Percentiles rank a stretch among this genome's conserved stretches.
Evolutionary conservation across 2,329 filamentous ascomycete species (phyloP).

Genomic region (Bipolaris sorokiniana): DNA sequence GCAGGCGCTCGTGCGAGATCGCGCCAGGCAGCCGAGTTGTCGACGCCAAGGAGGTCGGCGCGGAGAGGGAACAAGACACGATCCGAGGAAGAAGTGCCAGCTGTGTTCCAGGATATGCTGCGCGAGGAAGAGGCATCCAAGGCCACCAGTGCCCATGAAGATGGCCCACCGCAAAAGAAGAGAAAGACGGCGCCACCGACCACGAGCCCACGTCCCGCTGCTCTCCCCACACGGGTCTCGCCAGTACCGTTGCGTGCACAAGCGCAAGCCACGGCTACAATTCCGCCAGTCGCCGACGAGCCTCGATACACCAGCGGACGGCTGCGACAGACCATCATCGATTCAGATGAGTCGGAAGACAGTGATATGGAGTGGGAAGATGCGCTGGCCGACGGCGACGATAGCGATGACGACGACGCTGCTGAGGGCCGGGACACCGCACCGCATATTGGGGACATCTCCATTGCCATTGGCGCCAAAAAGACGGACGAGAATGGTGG

Average conservation of each 20-base stretch:
- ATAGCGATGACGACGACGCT: conserved; percentile 24
- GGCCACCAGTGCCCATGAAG: conserved; percentile 35
- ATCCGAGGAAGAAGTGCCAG: conserved; percentile 45
- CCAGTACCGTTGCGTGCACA: conserved; percentile 3
- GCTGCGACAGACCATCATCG: conserved; percentile 50
- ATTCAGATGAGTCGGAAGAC: conserved; percentile 63
- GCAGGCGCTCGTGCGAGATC: conserved; percentile 33
- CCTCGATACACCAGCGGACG: conserved; percentile 9
- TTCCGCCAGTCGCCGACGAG: conserved; percentile 17
- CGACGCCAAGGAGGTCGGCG: conserved; percentile 33
- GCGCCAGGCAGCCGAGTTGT: conserved; percentile 25
- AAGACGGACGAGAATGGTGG: conserved; percentile 41
- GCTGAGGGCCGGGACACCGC: conserved; percentile 32
- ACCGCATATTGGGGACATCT: conserved; percentile 49
- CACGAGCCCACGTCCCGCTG: neutral
- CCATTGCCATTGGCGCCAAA: conserved; percentile 50
- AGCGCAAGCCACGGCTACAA: conserved; percentile 3
- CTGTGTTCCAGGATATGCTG: conserved; percentile 56
- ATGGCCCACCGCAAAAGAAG: conserved; percentile 49
- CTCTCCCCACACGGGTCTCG: conserved; percentile 7
- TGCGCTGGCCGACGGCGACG: conserved; percentile 39
- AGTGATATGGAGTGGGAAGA: conserved; percentile 70
- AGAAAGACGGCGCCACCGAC: conserved; percentile 32
- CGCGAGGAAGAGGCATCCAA: conserved; percentile 48
- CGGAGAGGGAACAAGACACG: conserved; percentile 28